Conservation (phyloP, 768 basidiomycete genomes). For the Lactarius psammicola region DNA sequence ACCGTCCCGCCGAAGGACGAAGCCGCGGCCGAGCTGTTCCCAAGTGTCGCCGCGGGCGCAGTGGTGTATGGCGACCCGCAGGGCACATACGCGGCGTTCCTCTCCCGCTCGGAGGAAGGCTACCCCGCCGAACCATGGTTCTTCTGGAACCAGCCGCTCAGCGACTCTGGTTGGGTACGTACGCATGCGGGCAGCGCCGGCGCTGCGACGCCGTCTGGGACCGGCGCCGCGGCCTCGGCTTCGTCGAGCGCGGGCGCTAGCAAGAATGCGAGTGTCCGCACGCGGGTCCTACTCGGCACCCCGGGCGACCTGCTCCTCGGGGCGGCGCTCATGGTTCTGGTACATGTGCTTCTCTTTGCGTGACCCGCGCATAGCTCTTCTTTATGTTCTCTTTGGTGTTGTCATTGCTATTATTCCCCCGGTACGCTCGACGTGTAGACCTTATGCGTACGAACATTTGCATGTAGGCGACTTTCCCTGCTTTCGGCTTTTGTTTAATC, state of each 20-base stretch:
- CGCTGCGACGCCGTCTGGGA: background rate
- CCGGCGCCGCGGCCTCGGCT: background rate
- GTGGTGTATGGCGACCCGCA: slow-evolving; percentile 37
- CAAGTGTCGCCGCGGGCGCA: slow-evolving; percentile 31
- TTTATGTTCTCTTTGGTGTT: background rate
- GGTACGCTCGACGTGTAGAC: background rate
- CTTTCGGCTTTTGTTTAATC: background rate
- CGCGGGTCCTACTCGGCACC: background rate
- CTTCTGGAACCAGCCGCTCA: slow-evolving; percentile 28
- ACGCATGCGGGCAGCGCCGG: background rate
- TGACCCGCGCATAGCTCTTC: background rate
- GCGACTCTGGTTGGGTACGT: slow-evolving; percentile 13
- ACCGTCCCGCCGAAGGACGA: slow-evolving; percentile 28
- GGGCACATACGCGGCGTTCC: slow-evolving; percentile 32
- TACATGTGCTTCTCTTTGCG: slow-evolving; percentile 6
- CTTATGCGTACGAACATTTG: background rate
- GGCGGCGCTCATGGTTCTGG: background rate
- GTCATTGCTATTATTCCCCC: background rate
- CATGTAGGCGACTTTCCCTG: background rate
- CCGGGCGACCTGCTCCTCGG: background rate
- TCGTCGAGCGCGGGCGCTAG: background rate
- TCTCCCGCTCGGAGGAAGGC: slow-evolving; percentile 18
- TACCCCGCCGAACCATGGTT: slow-evolving; percentile 23
- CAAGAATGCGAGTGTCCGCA: background rate
- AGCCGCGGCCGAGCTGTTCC: slow-evolving; percentile 30